Base-by-base conservation (phyloP, 345 rosid species). In the Populus nigra region DNA sequence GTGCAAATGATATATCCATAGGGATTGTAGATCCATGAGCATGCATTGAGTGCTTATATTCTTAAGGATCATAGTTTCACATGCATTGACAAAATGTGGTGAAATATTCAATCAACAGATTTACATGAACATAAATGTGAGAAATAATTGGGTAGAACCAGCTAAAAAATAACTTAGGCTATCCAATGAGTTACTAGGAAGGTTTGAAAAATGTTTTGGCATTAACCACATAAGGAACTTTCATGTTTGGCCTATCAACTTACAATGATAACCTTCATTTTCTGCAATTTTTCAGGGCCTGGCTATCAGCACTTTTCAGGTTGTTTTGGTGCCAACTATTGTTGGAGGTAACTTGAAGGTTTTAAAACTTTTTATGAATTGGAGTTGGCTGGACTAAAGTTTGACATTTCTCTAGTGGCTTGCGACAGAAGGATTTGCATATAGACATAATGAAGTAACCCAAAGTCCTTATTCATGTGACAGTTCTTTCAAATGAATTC, bases 251-350 rank as follows among this genome's bases (percentile, higher is more conserved):
- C 62, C 62, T 69, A 36, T 6, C 25, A 35, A 45, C 63, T 72
- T 39, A 38, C 31, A 8, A 35, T 59, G 55, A 25, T 72, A 59
- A 62, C 72, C 12, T 63, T 47, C 50, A 73, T 74, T 76, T 79
- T 67, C 50, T n/a, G 35, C 39, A 39, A 41, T 73, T 45, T 74
- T 74, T 81, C 90, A 96, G 98, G 98, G 98, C 72, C 87, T 93
- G 47, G 99, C 98, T 72, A 53, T 95, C 69, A 96, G 99, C 85
- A 96, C 99, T 68, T 96, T 96, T 73, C 99, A 96, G 89, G 98
- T 96, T 65, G 99, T 96, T 80, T 83, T 96, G 84, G 86, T 96
- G 75, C 97, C 98, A 74, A 93, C 98, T 27, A 43, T 93, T 61
- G 53, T 93, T 68, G 98, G 98, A 90, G 98, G 98, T 93, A 79